Evolutionary conservation across 768 basidiomycete species (phyloP).

Genomic region (Naganishia kalamii): DNA sequence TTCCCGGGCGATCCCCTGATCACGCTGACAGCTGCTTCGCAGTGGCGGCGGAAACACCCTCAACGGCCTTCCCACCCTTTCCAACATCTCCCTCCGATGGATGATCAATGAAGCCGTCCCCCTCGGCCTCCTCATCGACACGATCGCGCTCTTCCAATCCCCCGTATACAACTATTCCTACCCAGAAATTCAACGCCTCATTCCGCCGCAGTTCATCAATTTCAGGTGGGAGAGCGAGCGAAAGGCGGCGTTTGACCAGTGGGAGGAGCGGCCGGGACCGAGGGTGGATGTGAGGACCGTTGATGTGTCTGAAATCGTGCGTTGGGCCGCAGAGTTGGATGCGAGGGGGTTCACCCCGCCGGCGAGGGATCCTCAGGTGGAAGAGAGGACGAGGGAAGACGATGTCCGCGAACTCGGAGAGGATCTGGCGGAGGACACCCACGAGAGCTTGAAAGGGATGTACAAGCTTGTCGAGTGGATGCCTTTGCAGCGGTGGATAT

Average conservation of each 20-base stretch:
- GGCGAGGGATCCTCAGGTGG: background rate
- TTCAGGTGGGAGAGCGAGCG: background rate
- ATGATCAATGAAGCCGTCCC: constrained; percentile 31
- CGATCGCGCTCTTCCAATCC: constrained; percentile 21
- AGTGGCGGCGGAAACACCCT: constrained; percentile 27
- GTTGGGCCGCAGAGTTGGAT: constrained; percentile 4
- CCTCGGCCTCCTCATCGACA: constrained; percentile 29
- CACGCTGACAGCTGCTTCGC: background rate
- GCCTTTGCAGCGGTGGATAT: constrained; percentile 28
- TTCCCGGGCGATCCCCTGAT: background rate
- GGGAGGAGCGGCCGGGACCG: background rate
- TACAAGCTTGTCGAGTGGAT: constrained; percentile 26
- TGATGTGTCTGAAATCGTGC: background rate
- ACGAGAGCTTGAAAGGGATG: constrained; percentile 22
- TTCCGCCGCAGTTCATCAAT: constrained; percentile 15
- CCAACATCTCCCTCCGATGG: constrained; percentile 32
- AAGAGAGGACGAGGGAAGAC: background rate
- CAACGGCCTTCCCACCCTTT: constrained; percentile 19
- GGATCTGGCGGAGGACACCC: background rate
- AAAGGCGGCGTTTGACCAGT: background rate
- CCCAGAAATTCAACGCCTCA: background rate
- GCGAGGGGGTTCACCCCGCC: background rate
- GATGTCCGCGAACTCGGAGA: background rate
- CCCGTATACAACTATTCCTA: constrained; percentile 9
- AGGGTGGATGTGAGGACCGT: background rate